Percentiles rank a stretch among this genome's conserved stretches.
Evolutionary conservation across 129 eudicot genomes (phyloP).

Genomic region (Glebionis coronaria): DNA sequence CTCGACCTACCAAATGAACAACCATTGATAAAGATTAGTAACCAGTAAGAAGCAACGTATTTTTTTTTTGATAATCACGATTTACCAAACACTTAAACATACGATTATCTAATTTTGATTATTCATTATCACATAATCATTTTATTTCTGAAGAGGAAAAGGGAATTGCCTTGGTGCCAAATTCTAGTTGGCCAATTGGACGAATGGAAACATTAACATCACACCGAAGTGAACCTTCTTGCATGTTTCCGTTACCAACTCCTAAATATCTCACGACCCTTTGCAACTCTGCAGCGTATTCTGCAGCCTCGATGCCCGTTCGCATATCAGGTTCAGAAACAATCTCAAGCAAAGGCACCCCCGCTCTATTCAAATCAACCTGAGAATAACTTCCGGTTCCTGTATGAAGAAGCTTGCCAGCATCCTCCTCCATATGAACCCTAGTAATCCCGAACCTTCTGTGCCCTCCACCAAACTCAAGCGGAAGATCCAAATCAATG

Average conservation of each 20-base stretch:
- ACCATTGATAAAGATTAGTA: conserved; percentile 17
- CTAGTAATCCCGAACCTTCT: conserved; percentile 86
- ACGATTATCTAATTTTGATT: neutral
- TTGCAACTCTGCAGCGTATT: conserved; percentile 94
- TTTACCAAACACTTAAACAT: too few species aligned
- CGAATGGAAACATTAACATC: conserved; percentile 95
- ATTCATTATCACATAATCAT: neutral
- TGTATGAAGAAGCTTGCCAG: conserved; percentile 91
- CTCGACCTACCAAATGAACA: conserved; percentile 61
- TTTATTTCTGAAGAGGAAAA: neutral
- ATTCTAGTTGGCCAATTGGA: conserved; percentile 79
- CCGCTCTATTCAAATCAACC: conserved; percentile 98
- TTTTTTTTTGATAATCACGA: too few species aligned
- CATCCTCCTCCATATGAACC: conserved; percentile 99
- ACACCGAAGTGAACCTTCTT: conserved; percentile 97
- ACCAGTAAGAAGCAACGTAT: neutral
- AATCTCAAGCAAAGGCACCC: conserved; percentile 96
- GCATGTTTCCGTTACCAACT: conserved; percentile 92
- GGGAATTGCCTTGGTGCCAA: conserved; percentile 81
- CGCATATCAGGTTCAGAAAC: conserved; percentile 99
- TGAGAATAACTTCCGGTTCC: conserved; percentile 71
- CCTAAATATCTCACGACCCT: conserved; percentile 93
- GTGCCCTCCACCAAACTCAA: conserved; percentile 97
- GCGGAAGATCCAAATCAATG: conserved; percentile 88
- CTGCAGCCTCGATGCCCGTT: conserved; percentile 95